phyloP scores from a whole-genome alignment of 1,284 basidiomycete genomes.

The Peniophora sp. region DNA sequence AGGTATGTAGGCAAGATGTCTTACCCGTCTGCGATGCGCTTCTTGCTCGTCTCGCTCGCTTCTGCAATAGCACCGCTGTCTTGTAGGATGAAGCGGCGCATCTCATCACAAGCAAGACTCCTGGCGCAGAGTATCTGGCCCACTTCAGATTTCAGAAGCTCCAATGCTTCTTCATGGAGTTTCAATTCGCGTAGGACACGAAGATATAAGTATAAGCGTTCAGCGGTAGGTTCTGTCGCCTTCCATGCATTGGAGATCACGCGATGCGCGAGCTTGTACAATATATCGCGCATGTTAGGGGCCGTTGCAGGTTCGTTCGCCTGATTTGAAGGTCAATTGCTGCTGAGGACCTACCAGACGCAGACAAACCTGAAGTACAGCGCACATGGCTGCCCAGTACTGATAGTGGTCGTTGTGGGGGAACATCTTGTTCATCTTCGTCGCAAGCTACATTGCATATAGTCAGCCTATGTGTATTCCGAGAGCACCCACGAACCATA shows the following conservation, averaged over 20 bases:
- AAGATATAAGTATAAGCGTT: slow-evolving; percentile 71
- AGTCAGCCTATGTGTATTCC: no score
- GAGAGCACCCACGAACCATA: no score
- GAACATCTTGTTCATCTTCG: slow-evolving; percentile 71
- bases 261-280: slow-evolving; percentile 66
- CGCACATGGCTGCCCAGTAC: slow-evolving; percentile 77
- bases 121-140: slow-evolving; percentile 60
- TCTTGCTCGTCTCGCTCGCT: slow-evolving; percentile 51
- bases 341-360: background rate
- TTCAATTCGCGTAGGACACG: slow-evolving; percentile 62
- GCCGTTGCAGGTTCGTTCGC: slow-evolving; percentile 57
- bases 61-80: slow-evolving; percentile 44
- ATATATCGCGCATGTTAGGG: slow-evolving; percentile 50
- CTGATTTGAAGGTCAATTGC: slow-evolving; percentile 24
- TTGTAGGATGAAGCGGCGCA: slow-evolving; percentile 63
- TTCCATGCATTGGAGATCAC: slow-evolving; percentile 53
- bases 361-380: slow-evolving; percentile 62
- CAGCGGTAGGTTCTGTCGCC: slow-evolving; percentile 56
- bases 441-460: slow-evolving; percentile 44
- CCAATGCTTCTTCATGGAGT: slow-evolving; percentile 61
- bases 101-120: slow-evolving; percentile 67
- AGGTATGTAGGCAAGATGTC: slow-evolving; percentile 14
- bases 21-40: slow-evolving; percentile 50
- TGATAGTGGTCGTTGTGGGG: slow-evolving; percentile 64
- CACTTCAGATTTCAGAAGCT: slow-evolving; percentile 59